Conservation (phyloP, 805 yeast genomes). For the Candida maris region DNA sequence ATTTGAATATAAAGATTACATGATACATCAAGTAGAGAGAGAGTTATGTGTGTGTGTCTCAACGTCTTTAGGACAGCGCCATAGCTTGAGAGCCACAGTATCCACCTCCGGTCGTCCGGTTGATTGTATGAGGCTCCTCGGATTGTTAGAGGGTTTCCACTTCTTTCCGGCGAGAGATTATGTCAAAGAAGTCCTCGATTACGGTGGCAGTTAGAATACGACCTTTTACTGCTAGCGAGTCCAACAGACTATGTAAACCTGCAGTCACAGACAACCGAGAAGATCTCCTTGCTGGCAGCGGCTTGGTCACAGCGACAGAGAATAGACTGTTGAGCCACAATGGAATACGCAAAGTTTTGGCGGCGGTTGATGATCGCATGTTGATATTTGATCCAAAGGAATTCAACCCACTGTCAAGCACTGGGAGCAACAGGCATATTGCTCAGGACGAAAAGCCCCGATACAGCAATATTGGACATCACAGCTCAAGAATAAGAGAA, state of each 20-base stretch:
- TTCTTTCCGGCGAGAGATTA: slow-evolving; percentile 2
- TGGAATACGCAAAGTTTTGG: slow-evolving; percentile 65
- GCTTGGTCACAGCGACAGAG: slow-evolving; percentile 30
- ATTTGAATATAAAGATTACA: slow-evolving; percentile 4
- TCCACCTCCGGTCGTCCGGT: not conserved
- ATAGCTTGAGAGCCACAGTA: not conserved
- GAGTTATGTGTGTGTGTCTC: too few relatives aligned
- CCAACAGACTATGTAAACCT: slow-evolving; percentile 10
- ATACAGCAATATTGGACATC: slow-evolving; percentile 21
- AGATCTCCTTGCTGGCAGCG: slow-evolving; percentile 8
- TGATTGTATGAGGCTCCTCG: too few relatives aligned
- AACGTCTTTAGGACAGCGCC: too few relatives aligned
- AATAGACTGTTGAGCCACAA: slow-evolving; percentile 16
- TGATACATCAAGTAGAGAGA: slow-evolving; percentile 2
- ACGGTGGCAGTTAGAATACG: slow-evolving; percentile 78
- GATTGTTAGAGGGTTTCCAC: too few relatives aligned
- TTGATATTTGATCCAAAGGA: slow-evolving; percentile 83
- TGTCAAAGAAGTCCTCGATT: slow-evolving; percentile 49
- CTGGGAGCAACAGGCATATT: not conserved
- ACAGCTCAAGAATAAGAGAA: slow-evolving; percentile 55
- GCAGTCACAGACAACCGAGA: slow-evolving; percentile 28
- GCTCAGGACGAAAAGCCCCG: slow-evolving; percentile 7
- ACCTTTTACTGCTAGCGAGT: slow-evolving; percentile 68
- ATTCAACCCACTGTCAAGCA: slow-evolving; percentile 47
- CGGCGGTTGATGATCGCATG: slow-evolving; percentile 83